Conservation (phyloP, 192 early-diverging fungal genomes). For the Coemansia sp. region DNA sequence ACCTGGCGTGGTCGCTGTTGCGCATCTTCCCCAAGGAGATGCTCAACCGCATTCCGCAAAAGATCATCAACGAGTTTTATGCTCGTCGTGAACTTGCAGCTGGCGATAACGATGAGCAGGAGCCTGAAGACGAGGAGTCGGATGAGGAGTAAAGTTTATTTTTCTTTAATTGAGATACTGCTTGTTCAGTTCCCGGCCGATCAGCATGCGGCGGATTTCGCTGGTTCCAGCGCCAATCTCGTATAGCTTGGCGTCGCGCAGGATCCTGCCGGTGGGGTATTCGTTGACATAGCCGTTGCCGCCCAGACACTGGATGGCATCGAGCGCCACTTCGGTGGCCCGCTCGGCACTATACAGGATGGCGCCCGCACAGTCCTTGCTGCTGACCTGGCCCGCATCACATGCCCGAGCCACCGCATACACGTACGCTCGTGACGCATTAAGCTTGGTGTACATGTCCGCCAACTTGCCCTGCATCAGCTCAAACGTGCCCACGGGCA, state of each 20-base stretch:
- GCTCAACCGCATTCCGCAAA: constrained; percentile 98
- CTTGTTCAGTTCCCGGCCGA: constrained; percentile 79
- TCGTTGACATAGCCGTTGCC: constrained; percentile 96
- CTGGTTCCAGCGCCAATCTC: constrained; percentile 96
- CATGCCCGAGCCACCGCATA: constrained; percentile 88
- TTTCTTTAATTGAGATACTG: constrained; percentile 29
- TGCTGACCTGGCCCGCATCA: constrained; percentile 72
- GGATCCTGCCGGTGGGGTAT: constrained; percentile 78
- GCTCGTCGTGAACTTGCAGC: constrained; percentile 55
- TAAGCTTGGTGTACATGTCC: constrained; percentile 96
- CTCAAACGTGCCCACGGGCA: constrained; percentile 85
- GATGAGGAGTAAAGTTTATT: constrained; percentile 20
- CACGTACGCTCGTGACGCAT: constrained; percentile 84
- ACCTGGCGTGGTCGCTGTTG: constrained; percentile 96
- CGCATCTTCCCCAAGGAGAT: constrained; percentile 99
- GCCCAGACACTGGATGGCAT: constrained; percentile 93
- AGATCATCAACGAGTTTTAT: constrained; percentile 92
- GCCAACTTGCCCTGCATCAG: constrained; percentile 93
- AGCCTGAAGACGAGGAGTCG: constrained; percentile 30
- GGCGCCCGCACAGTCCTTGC: constrained; percentile 92
- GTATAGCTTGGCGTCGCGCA: constrained; percentile 93
- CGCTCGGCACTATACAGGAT: constrained; percentile 93
- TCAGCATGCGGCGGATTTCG: constrained; percentile 91
- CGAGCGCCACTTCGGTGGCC: constrained; percentile 88
- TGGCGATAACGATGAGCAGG: constrained; percentile 9